These are phyloP conservation scores for Fusarium penzigii DNA, from an alignment of 2,329 filamentous ascomycete genomes.

Conservation along the genomic window DNA sequence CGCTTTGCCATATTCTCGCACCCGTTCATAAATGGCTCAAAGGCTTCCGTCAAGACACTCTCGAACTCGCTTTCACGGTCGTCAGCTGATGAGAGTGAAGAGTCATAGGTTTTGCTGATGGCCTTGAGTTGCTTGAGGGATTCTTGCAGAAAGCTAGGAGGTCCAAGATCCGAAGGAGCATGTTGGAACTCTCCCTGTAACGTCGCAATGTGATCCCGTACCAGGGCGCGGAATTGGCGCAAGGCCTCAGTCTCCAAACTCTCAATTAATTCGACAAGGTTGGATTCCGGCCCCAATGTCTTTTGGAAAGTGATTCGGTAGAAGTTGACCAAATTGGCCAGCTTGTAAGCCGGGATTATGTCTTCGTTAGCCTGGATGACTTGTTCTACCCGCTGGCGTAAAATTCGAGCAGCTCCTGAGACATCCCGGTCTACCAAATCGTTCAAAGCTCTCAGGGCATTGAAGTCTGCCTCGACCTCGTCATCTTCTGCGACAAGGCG, in stretches of 20 bases:
- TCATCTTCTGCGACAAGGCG: constrained; percentile 62
- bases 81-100: constrained; percentile 65
- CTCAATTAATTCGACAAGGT: constrained; percentile 67
- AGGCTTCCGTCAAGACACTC: constrained; percentile 72
- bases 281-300: constrained; percentile 69
- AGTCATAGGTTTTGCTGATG: constrained; percentile 85
- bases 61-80: constrained; percentile 70
- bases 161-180: constrained; percentile 70
- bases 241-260: constrained; percentile 75
- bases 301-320: constrained; percentile 85
- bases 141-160: constrained; percentile 79
- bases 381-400: constrained; percentile 89
- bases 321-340: constrained; percentile 86
- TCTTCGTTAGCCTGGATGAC: constrained; percentile 93
- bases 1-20: constrained; percentile 68
- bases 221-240: constrained; percentile 77
- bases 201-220: constrained; percentile 76
- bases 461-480: constrained; percentile 61
- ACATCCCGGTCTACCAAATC: constrained; percentile 87
- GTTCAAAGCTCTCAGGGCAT: constrained; percentile 78
- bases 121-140: constrained; percentile 75
- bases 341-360: constrained; percentile 82
- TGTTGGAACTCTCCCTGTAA: constrained; percentile 72
- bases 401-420: constrained; percentile 74
- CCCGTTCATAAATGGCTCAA: constrained; percentile 83